Conservation (phyloP, 306 rosid species). For the Vachellia pachyceras region DNA sequence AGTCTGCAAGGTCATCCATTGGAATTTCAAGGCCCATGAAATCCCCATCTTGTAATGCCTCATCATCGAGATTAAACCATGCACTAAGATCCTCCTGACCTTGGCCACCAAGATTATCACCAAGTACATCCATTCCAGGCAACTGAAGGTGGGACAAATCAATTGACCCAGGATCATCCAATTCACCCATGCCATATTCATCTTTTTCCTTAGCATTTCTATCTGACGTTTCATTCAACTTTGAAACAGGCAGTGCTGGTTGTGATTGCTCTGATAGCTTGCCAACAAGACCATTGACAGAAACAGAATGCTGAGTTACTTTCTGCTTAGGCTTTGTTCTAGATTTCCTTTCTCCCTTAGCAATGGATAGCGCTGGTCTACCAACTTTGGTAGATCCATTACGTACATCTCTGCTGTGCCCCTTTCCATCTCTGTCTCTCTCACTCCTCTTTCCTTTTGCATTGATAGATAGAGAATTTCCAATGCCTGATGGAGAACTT, state of each 20-base stretch:
- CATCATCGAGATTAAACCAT: constrained; percentile 96
- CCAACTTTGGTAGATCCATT: constrained; percentile 87
- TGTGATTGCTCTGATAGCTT: constrained; percentile 85
- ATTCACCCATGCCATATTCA: constrained; percentile 62
- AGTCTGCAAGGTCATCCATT: constrained; percentile 98
- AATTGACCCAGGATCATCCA: constrained; percentile 79
- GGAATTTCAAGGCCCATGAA: constrained; percentile 99
- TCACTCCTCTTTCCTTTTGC: constrained; percentile 99
- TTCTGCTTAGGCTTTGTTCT: constrained; percentile 97
- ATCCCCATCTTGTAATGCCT: constrained; percentile 86
- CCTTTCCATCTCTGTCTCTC: constrained; percentile 99
- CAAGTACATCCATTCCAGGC: constrained; percentile 92
- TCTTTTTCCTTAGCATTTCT: constrained; percentile 68
- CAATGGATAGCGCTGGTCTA: constrained; percentile 74
- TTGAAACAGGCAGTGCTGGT: constrained; percentile 62
- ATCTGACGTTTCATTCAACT: constrained; percentile 61
- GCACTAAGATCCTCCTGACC: constrained; percentile 97
- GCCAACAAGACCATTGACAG: constrained; percentile 91
- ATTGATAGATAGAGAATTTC: constrained; percentile 76
- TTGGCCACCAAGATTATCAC: constrained; percentile 83
- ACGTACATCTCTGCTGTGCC: constrained; percentile 85
- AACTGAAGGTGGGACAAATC: constrained; percentile 87
- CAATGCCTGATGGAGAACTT: constrained; percentile 66
- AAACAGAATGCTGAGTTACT: constrained; percentile 88
- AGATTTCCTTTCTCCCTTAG: constrained; percentile 89